phyloP scores from a whole-genome alignment of 2,329 filamentous ascomycete species.

The Paecilomyces sp. region DNA sequence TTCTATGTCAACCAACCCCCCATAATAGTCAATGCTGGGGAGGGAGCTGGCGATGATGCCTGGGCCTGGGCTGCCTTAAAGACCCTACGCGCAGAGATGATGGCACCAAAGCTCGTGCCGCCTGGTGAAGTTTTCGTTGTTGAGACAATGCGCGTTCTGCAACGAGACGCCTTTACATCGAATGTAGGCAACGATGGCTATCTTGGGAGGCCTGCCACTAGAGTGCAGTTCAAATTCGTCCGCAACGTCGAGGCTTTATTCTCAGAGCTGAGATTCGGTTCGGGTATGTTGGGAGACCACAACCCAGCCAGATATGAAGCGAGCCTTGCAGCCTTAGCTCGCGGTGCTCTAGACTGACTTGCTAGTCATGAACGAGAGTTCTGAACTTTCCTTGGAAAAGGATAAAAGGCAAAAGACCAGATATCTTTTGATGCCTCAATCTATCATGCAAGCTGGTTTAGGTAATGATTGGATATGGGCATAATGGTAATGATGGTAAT shows the following conservation, averaged over 20 bases:
- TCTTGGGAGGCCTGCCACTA: conserved; percentile 59
- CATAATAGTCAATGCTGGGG: conserved; percentile 35
- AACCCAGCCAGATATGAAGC: conserved; percentile 68
- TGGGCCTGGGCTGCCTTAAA: conserved; percentile 65
- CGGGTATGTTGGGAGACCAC: conserved; percentile 69
- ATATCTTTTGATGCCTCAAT: not conserved
- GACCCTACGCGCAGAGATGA: conserved; percentile 60
- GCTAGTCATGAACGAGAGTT: not conserved
- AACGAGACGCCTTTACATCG: conserved; percentile 56
- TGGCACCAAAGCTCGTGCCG: conserved; percentile 62
- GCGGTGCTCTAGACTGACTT: conserved; percentile 35
- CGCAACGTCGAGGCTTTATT: conserved; percentile 64
- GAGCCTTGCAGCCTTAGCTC: conserved; percentile 54
- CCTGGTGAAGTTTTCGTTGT: conserved; percentile 71
- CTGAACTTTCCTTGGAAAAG: conserved; percentile 9
- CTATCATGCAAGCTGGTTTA: not conserved
- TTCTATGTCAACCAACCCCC: conserved; percentile 50
- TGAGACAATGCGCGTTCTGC: conserved; percentile 60
- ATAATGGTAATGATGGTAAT: not conserved
- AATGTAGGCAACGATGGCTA: conserved; percentile 35
- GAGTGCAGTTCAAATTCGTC: conserved; percentile 64
- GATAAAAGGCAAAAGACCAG: no score
- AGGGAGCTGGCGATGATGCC: conserved; percentile 53
- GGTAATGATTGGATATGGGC: not conserved
- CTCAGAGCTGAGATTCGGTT: conserved; percentile 62